phyloP scores from a whole-genome alignment of 164 flowering plant species.

The Santalum album region DNA sequence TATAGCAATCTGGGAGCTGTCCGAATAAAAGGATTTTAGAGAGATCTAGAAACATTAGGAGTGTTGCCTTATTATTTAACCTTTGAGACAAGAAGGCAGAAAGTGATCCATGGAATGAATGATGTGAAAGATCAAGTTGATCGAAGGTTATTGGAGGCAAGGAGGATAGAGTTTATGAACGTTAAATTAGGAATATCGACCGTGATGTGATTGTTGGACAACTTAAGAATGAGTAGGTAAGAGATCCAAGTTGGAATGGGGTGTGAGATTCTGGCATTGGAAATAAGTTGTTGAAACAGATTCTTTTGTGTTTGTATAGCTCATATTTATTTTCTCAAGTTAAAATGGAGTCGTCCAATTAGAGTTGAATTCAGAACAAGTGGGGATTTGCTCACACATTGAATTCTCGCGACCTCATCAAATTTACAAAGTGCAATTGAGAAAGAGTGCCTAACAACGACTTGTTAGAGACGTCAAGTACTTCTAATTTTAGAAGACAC shows the following conservation, averaged over 20 bases:
- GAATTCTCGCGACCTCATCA: neutral
- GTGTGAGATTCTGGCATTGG: conserved; percentile 5
- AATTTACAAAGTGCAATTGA: neutral
- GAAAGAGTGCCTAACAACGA: neutral
- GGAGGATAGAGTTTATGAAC: no score
- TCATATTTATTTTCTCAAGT: neutral
- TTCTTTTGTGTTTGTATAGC: neutral
- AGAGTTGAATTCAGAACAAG: neutral
- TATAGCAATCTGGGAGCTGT: conserved; percentile 11
- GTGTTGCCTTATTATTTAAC: neutral
- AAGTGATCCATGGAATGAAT: neutral
- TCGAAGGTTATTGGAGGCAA: neutral
- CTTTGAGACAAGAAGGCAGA: neutral
- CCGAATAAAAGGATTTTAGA: conserved; percentile 19
- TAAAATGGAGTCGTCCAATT: conserved; percentile 12
- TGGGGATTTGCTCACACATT: neutral
- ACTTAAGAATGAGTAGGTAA: neutral
- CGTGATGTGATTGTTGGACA: conserved; percentile 5
- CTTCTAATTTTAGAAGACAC: neutral
- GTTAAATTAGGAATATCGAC: neutral
- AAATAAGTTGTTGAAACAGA: neutral
- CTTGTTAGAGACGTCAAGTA: neutral
- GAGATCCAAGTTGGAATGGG: conserved; percentile 13
- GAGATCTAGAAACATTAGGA: conserved; percentile 8
- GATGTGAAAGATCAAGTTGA: neutral